These are phyloP conservation scores for Corylus avellana DNA, from an alignment of 306 rosid species.

Conservation along the genomic window DNA sequence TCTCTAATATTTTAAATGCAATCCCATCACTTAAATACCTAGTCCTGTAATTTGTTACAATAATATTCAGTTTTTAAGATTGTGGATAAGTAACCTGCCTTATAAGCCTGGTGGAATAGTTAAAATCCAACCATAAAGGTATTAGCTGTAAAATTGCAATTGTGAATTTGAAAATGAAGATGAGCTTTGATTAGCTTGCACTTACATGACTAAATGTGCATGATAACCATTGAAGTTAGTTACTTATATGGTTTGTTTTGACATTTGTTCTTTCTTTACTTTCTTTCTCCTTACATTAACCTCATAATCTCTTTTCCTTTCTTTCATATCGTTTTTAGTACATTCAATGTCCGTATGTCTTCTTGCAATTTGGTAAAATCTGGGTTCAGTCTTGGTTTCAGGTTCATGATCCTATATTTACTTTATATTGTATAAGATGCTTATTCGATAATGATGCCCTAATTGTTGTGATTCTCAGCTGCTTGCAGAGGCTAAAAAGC, in stretches of 20 bases:
- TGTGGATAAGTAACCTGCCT: not conserved
- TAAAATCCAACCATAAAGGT: not conserved
- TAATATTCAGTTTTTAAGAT: not conserved
- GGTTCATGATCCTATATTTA: not conserved
- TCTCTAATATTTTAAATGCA: not conserved
- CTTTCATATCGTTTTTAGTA: not conserved
- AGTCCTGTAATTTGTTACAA: not conserved
- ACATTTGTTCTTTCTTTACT: not conserved
- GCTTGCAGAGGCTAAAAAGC: conserved; percentile 88
- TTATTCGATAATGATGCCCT: conserved; percentile 7
- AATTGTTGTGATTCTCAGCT: conserved; percentile 46
- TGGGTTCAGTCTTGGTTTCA: not conserved
- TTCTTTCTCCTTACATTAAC: not conserved
- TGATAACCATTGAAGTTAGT: not conserved
- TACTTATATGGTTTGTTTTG: not conserved
- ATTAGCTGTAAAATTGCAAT: not conserved
- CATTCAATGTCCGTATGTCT: not conserved
- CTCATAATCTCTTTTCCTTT: not conserved
- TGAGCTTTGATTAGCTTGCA: not conserved
- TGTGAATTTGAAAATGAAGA: not conserved
- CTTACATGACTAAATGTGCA: not conserved
- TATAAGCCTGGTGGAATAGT: not conserved
- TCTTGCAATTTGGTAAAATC: not conserved
- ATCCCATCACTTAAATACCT: not conserved
- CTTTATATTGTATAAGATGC: not conserved